Evolutionary conservation across 2,329 filamentous ascomycete genomes (phyloP), one percentile per base, ranked within the genome.

Genomic region (Venturia effusa): DNA sequence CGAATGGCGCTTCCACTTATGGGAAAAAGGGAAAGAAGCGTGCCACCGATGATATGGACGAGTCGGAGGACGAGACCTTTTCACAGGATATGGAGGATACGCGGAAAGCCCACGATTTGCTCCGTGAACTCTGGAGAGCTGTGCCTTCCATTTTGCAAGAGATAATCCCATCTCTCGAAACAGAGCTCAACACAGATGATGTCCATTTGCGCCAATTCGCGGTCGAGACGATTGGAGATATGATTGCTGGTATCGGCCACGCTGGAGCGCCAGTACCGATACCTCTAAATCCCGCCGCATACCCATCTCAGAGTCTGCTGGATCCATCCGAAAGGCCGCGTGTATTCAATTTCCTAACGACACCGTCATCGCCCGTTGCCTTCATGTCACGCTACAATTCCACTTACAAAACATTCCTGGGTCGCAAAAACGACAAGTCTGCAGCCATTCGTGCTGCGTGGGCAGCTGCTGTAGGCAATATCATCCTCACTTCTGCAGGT

Each of bases 61-160:
- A 76, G 37, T 75, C 76, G 10, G 78, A 77, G 8, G 78, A 78
- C 37, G 75, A 77, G n/a, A 72, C 69, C 11, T 76, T 80, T 17
- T 88, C 89, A 0, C 90, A 93, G 60, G 85, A 92, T 22, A 78
- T 97, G 62, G 88, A 88, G 71, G 93, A 97, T 73, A 83, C 96
- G 64, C 85, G 85, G 66, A 97, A 97, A 75, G 93, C 93, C 1
- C 94, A 99, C 77, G 83, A 87, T 60, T 81, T 99, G 43, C 85
- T 99, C 51, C 85, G 92, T 64, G 94, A 99, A 75, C 81, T 99
- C 22, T 99, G 95, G 93, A 86, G 92, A 67, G 92, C 93, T 59
- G 90, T 90, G 41, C 92, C 95, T 0, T 83, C 88, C 37, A 90
- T 97, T 34, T 82, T 99, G 22, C 88, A 91, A 68, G 96, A 97